These are phyloP conservation scores for Diplogelasinospora grovesii DNA, from an alignment of 495 filamentous ascomycete species.

Conservation along the genomic window DNA sequence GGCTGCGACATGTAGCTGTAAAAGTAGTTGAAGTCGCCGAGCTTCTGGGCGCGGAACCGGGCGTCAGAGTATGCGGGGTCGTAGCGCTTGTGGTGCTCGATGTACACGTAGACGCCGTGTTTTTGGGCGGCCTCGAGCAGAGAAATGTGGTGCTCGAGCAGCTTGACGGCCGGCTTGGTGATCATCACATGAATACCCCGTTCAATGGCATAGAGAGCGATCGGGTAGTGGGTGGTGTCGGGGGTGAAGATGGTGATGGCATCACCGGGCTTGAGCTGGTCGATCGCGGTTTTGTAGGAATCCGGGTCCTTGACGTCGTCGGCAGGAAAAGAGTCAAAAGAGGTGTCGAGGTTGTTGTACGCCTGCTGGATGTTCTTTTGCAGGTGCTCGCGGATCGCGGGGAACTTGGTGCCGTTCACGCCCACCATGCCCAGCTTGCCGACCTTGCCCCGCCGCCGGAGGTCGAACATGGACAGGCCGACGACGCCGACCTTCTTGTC, in stretches of 20 bases:
- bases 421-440: conserved; percentile 84
- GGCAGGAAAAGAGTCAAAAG: conserved; percentile 74
- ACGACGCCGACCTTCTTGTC: conserved; percentile 95
- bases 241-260: conserved; percentile 97
- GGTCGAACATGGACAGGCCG: conserved; percentile 81
- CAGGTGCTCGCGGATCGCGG: conserved; percentile 86
- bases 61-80: conserved; percentile 91
- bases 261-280: conserved; percentile 71
- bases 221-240: conserved; percentile 90
- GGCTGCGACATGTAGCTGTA: conserved; percentile 97
- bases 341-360: conserved; percentile 81
- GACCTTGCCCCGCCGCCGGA: conserved; percentile 82
- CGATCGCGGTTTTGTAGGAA: conserved; percentile 85
- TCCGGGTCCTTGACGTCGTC: conserved; percentile 66
- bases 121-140: conserved; percentile 67
- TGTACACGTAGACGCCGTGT: conserved; percentile 79
- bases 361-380: conserved; percentile 79
- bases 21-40: conserved; percentile 97
- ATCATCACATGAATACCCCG: conserved; percentile 82
- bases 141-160: conserved; percentile 66
- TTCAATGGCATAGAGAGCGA: conserved; percentile 87
- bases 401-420: conserved; percentile 79
- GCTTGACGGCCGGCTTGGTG: conserved; percentile 91
- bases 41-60: conserved; percentile 57
- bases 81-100: conserved; percentile 95